Percentiles rank a stretch among this genome's conserved stretches.
These are phyloP conservation scores for Leonotis leonurus DNA, from an alignment of 257 asterid species.

Conservation along the genomic window DNA sequence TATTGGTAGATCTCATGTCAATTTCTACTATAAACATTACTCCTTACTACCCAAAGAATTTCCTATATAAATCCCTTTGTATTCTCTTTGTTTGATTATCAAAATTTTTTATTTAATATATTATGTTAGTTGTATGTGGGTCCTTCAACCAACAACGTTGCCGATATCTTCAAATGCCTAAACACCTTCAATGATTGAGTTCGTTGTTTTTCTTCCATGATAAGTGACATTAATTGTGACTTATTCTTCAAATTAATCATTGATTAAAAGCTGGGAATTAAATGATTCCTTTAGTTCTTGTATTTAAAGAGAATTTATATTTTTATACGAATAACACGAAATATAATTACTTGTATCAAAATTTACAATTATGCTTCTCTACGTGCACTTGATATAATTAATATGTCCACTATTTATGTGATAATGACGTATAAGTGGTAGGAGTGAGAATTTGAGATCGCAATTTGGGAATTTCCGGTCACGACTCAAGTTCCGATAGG, in stretches of 20 bases:
- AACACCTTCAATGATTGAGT: slow-evolving; percentile 4
- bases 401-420: no score
- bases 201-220: background rate
- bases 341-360: no score
- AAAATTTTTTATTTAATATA: background rate
- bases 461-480: no score
- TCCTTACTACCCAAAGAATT: background rate
- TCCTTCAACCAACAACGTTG: slow-evolving; percentile 9
- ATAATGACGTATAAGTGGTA: no score
- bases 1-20: no score
- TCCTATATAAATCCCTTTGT: background rate
- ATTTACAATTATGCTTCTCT: no score
- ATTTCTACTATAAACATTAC: no score
- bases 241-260: background rate
- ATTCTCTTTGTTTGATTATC: background rate
- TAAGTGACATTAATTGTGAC: background rate
- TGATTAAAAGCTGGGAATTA: background rate
- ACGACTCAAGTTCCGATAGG: no score
- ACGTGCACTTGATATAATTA: no score
- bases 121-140: slow-evolving; percentile 8
- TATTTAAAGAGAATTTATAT: background rate
- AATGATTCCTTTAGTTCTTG: background rate
- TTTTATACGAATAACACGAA: background rate
- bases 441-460: no score
- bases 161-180: background rate